phyloP scores from a whole-genome alignment of 169 alveolate species.

The Plasmodium fragile region DNA sequence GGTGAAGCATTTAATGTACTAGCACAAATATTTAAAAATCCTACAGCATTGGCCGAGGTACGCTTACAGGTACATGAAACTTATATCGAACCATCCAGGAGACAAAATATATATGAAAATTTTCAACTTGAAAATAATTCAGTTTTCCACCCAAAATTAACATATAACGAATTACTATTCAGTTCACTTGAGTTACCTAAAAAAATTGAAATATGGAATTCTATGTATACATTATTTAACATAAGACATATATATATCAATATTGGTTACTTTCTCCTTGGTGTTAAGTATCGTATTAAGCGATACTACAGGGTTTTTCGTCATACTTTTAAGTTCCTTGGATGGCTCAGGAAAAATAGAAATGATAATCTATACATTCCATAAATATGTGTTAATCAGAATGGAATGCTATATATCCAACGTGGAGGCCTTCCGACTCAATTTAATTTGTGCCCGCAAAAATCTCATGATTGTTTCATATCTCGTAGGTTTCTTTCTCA shows the following conservation, averaged over 20 bases:
- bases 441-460: background rate
- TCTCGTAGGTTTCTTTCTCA: background rate
- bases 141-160: background rate
- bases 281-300: slow-evolving; percentile 25
- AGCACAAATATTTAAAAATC: slow-evolving; percentile 12
- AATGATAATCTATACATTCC: slow-evolving; percentile 29
- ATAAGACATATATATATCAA: slow-evolving; percentile 66
- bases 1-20: background rate
- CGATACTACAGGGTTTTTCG: slow-evolving; percentile 17
- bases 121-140: background rate
- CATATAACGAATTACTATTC: slow-evolving; percentile 17
- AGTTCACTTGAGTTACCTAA: slow-evolving; percentile 14
- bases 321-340: slow-evolving; percentile 40
- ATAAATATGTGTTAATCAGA: background rate
- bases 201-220: slow-evolving; percentile 1
- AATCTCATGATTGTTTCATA: no score
- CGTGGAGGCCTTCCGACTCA: background rate
- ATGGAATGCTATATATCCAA: background rate
- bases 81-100: background rate
- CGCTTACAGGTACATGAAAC: background rate
- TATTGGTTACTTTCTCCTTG: slow-evolving; percentile 29
- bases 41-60: background rate
- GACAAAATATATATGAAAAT: background rate
- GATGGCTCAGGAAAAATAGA: background rate
- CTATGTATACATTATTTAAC: slow-evolving; percentile 41